These are phyloP conservation scores for Phyllostachys edulis DNA, from an alignment of 176 grass and related monocot species.

Conservation along the genomic window DNA sequence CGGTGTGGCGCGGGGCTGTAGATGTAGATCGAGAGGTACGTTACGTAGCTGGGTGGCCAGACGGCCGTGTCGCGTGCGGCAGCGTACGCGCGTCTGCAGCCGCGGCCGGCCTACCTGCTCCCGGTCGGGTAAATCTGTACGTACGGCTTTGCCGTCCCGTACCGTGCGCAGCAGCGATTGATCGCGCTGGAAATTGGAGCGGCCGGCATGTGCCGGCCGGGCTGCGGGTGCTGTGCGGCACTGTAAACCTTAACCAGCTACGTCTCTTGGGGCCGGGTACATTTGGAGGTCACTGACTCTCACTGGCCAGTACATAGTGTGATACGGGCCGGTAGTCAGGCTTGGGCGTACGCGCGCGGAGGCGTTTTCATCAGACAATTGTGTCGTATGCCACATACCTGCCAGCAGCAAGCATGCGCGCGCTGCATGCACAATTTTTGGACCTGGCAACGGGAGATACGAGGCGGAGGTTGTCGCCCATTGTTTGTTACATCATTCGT, in stretches of 20 bases:
- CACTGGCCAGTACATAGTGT: not conserved
- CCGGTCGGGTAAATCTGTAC: not conserved
- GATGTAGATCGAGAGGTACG: not conserved
- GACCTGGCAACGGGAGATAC: not conserved
- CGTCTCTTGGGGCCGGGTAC: not conserved
- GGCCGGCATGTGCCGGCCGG: constrained; percentile 2
- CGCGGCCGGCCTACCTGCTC: not conserved
- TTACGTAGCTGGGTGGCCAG: not conserved
- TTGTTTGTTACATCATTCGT: not conserved
- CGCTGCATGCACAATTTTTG: not conserved
- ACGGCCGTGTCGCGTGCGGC: not conserved
- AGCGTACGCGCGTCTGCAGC: not conserved
- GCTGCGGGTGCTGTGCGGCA: not conserved
- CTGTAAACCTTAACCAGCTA: not conserved
- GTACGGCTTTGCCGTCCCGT: not conserved
- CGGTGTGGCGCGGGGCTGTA: not conserved
- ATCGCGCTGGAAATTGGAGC: constrained; percentile 15
- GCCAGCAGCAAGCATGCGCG: not conserved
- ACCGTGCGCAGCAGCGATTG: not conserved
- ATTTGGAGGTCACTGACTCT: not conserved
- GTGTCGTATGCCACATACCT: not conserved
- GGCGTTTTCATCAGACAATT: not conserved
- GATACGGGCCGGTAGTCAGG: not conserved
- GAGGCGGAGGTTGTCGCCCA: not conserved
- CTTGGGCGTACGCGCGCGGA: not conserved